A percentile compares a stretch with the other conserved stretches of the same genome.
Evolutionary conservation across 768 basidiomycete genomes (phyloP).

Genomic region (Gymnopilus junonius): DNA sequence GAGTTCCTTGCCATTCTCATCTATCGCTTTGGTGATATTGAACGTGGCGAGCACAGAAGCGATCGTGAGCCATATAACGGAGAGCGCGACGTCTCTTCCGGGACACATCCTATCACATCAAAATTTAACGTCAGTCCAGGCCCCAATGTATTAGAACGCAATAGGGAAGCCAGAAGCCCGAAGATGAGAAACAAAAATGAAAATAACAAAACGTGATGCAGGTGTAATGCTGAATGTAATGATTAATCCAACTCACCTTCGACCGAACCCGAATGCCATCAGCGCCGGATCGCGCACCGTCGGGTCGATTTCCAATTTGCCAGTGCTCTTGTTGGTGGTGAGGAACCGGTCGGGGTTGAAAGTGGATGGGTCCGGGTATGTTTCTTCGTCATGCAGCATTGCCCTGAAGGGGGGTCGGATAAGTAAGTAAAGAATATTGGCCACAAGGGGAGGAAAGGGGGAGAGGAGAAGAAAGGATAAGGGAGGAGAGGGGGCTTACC

Average conservation of each 20-base stretch:
- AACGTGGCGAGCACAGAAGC: conserved; percentile 38
- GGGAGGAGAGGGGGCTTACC: conserved; percentile 23
- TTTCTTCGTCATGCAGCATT: conserved; percentile 36
- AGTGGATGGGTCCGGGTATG: conserved; percentile 36
- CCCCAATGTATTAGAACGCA: no score
- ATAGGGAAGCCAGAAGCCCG: no score
- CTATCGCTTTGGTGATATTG: conserved; percentile 32
- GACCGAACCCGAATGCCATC: conserved; percentile 42
- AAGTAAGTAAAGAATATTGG: neutral
- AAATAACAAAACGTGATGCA: no score
- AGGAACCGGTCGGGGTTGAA: conserved; percentile 55
- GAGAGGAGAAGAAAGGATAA: no score
- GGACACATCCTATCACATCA: conserved; percentile 40
- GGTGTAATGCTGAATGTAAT: no score
- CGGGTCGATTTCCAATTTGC: conserved; percentile 39
- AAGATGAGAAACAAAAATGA: no score
- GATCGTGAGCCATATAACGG: conserved; percentile 30
- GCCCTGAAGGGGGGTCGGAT: conserved; percentile 25
- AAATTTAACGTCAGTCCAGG: neutral
- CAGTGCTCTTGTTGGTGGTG: neutral
- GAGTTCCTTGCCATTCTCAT: conserved; percentile 29
- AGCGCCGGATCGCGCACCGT: conserved; percentile 40
- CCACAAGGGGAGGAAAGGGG: neutral
- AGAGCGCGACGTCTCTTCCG: conserved; percentile 35
- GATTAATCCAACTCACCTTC: conserved; percentile 32